Percentiles rank a stretch among this genome's conserved stretches.
phyloP scores from a whole-genome alignment of 345 rosid species.

The Lumnitzera racemosa region DNA sequence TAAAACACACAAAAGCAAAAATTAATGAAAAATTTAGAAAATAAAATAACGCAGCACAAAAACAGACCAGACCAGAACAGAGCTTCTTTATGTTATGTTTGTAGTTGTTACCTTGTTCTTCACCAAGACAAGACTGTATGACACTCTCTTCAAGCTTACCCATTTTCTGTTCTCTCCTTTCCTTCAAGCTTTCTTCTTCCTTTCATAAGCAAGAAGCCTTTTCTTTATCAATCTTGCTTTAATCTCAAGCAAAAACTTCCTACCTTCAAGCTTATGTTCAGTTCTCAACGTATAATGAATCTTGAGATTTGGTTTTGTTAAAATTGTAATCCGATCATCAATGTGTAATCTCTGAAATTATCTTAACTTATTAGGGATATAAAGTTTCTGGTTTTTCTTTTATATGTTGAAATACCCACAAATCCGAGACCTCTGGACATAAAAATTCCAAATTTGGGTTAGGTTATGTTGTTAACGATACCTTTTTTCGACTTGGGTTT shows the following conservation, averaged over 20 bases:
- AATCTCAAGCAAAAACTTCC: background rate
- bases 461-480: background rate
- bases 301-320: background rate
- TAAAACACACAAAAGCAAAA: too few relatives aligned
- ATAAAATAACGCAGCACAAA: too few relatives aligned
- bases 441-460: too few relatives aligned
- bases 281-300: background rate
- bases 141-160: background rate
- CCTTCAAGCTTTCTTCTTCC: conserved; percentile 5
- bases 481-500: background rate
- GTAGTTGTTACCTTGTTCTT: background rate
- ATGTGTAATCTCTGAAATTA: background rate
- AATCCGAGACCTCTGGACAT: too few relatives aligned
- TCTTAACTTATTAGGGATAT: background rate
- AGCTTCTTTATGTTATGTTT: too few relatives aligned
- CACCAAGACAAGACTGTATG: background rate
- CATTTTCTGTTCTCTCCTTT: background rate
- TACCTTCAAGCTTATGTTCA: background rate
- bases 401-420: background rate
- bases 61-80: too few relatives aligned
- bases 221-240: background rate
- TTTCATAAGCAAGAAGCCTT: background rate
- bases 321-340: conserved; percentile 1
- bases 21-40: too few relatives aligned
- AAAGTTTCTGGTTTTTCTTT: conserved; percentile 4